Percentiles rank a stretch among this genome's conserved stretches.
Evolutionary conservation across 192 early-diverging fungal genomes (phyloP).

Genomic region (Coemansia sp.): DNA sequence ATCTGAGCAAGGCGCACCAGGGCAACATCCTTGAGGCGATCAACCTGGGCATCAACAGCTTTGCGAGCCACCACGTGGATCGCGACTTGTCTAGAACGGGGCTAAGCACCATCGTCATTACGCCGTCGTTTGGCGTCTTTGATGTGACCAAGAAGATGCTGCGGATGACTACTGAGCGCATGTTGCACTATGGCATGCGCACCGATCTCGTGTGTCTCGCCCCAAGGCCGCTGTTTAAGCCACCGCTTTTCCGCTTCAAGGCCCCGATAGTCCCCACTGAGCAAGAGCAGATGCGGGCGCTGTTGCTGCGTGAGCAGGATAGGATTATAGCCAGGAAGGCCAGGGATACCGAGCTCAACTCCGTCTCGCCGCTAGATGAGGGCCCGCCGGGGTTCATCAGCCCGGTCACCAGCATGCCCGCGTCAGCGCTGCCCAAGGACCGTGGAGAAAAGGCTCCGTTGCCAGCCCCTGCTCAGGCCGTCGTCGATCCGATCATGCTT

Average conservation of each 20-base stretch:
- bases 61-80: constrained; percentile 91
- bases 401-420: not conserved
- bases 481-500: constrained; percentile 42
- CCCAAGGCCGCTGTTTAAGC: constrained; percentile 80
- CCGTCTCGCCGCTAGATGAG: constrained; percentile 35
- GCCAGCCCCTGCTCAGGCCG: not conserved
- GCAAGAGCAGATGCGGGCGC: constrained; percentile 35
- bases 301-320: constrained; percentile 3
- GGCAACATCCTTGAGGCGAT: constrained; percentile 96
- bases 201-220: constrained; percentile 91
- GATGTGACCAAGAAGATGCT: constrained; percentile 80
- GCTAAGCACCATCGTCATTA: constrained; percentile 83
- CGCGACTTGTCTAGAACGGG: constrained; percentile 92
- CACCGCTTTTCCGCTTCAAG: constrained; percentile 82
- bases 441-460: constrained; percentile 11
- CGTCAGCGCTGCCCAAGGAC: constrained; percentile 22
- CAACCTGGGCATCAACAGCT: constrained; percentile 93
- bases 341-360: constrained; percentile 27
- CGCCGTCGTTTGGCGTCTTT: constrained; percentile 87
- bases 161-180: constrained; percentile 91
- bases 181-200: constrained; percentile 87
- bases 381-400: constrained; percentile 17
- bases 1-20: constrained; percentile 80
- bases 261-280: constrained; percentile 51
- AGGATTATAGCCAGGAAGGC: constrained; percentile 9